Percentiles rank a stretch among this genome's conserved stretches.
Conservation (phyloP, 768 basidiomycete genomes). For the Boletellus sp. region DNA sequence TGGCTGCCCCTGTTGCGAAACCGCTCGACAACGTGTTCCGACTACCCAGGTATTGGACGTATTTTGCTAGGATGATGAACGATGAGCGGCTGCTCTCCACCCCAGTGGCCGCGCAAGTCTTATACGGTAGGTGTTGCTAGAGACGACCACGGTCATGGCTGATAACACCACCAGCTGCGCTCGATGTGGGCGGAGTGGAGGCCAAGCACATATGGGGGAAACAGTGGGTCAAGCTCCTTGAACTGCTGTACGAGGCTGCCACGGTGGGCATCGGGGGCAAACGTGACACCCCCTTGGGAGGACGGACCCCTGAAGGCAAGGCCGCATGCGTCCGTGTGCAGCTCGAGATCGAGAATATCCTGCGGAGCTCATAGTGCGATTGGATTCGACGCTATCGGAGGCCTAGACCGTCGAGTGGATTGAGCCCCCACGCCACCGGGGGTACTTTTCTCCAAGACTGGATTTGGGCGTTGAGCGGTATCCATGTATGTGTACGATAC, state of each 20-base stretch:
- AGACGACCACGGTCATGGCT: constrained; percentile 1
- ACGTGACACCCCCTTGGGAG: constrained; percentile 47
- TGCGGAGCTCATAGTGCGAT: constrained; percentile 29
- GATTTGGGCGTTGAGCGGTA: constrained; percentile 11
- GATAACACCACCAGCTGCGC: constrained; percentile 45
- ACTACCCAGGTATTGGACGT: constrained; percentile 65
- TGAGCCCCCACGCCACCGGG: constrained; percentile 13
- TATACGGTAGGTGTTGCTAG: constrained; percentile 48
- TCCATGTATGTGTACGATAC: constrained; percentile 12
- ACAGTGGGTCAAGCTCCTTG: constrained; percentile 75
- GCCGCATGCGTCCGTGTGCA: constrained; percentile 62
- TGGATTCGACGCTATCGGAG: constrained; percentile 6
- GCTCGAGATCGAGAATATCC: constrained; percentile 63
- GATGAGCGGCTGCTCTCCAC: constrained; percentile 50
- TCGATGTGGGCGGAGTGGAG: constrained; percentile 66
- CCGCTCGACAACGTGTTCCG: constrained; percentile 47
- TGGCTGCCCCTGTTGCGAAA: constrained; percentile 42
- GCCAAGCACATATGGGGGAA: constrained; percentile 66
- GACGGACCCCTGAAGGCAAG: constrained; percentile 53
- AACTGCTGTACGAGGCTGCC: constrained; percentile 59
- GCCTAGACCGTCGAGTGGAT: not conserved
- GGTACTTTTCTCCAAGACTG: constrained; percentile 5
- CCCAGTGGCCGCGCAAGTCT: constrained; percentile 60
- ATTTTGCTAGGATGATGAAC: constrained; percentile 61
- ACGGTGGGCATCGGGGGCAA: constrained; percentile 47